Evolutionary conservation across 2,329 filamentous ascomycete species (phyloP).

Genomic region (Zasmidium angulare): DNA sequence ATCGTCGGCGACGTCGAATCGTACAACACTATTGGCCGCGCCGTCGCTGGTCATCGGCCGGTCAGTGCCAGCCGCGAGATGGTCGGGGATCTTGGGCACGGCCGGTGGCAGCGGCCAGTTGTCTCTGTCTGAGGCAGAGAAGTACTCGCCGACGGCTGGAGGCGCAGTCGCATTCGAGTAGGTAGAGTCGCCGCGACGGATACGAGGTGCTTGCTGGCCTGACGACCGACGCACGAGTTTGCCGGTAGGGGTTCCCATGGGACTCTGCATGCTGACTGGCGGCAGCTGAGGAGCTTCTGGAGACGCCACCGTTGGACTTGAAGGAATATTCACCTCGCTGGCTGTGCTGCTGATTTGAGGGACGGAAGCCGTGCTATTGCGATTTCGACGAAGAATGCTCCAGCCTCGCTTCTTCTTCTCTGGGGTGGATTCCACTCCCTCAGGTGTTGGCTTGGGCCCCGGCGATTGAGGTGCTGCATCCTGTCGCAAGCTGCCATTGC

Average conservation of each 20-base stretch:
- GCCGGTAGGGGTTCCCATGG: slow-evolving; percentile 34
- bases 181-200: slow-evolving; percentile 25
- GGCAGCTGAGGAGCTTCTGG: slow-evolving; percentile 9
- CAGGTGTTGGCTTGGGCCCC: slow-evolving; percentile 15
- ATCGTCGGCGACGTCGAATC: background rate
- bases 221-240: slow-evolving; percentile 35
- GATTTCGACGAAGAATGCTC: slow-evolving; percentile 36
- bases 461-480: slow-evolving; percentile 55
- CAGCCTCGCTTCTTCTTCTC: slow-evolving; percentile 30
- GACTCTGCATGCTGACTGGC: slow-evolving; percentile 54
- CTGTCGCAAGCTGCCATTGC: slow-evolving; percentile 39
- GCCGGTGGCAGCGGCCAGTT: slow-evolving; percentile 50
- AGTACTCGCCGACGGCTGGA: slow-evolving; percentile 25
- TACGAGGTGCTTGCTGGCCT: slow-evolving; percentile 14
- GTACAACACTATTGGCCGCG: background rate
- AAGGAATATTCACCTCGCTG: slow-evolving; percentile 2
- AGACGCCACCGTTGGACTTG: slow-evolving; percentile 2
- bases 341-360: slow-evolving; percentile 11
- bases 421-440: slow-evolving; percentile 15
- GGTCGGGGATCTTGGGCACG: slow-evolving; percentile 22
- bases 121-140: slow-evolving; percentile 10
- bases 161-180: slow-evolving; percentile 29
- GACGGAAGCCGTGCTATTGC: slow-evolving; percentile 29
- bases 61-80: slow-evolving; percentile 9
- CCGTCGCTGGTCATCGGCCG: slow-evolving; percentile 37